Evolutionary conservation across 768 basidiomycete genomes (phyloP).

Genomic region (Kwoniella sp.): DNA sequence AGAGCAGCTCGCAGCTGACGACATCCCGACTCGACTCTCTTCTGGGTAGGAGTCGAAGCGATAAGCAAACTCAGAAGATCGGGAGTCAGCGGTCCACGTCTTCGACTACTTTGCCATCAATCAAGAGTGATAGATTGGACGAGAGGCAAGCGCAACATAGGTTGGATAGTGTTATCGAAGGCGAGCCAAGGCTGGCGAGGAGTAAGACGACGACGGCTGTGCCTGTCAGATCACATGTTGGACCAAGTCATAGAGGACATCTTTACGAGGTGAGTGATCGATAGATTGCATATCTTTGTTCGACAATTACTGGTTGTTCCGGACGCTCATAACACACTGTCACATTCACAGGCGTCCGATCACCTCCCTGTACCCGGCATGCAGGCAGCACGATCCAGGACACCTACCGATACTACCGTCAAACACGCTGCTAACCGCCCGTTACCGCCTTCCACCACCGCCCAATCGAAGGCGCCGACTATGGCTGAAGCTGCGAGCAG

Average conservation of each 20-base stretch:
- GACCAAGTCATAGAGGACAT: conserved; percentile 1
- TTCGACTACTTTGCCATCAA: conserved; percentile 2
- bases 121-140: conserved; percentile 2
- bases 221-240: not conserved
- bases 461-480: not conserved
- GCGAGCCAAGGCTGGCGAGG: not conserved
- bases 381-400: not conserved
- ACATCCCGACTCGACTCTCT: conserved; percentile 18
- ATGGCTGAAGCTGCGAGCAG: not conserved
- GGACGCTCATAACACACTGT: not conserved
- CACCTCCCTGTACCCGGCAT: conserved; percentile 7
- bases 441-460: conserved; percentile 4
- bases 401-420: conserved; percentile 9
- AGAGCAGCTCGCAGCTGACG: conserved; percentile 11
- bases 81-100: conserved; percentile 10
- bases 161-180: not conserved
- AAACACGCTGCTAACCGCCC: conserved; percentile 14
- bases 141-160: not conserved
- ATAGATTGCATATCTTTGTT: too few species aligned
- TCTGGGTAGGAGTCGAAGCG: conserved; percentile 10
- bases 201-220: conserved; percentile 5
- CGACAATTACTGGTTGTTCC: not conserved
- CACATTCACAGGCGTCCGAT: not conserved
- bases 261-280: conserved; percentile 12
- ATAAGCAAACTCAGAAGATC: not conserved